Conservation (phyloP, 306 rosid species). For the Sophora flavescens region DNA sequence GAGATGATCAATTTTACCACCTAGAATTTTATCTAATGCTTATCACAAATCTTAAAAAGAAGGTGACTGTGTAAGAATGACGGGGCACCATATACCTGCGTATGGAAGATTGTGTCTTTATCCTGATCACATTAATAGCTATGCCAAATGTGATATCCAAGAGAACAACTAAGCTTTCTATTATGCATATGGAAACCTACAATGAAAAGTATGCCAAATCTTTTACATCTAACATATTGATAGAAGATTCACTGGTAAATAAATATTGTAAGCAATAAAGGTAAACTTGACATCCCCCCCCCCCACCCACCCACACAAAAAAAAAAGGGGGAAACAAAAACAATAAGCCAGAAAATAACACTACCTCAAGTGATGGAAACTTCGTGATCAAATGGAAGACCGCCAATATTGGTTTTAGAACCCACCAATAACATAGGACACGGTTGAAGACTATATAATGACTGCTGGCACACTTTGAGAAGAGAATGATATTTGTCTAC, state of each 20-base stretch:
- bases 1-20: constrained; percentile 13
- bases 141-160: constrained; percentile 70
- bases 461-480: constrained; percentile 59
- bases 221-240: constrained; percentile 26
- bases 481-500: constrained; percentile 68
- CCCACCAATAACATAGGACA: constrained; percentile 85
- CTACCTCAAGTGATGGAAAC: constrained; percentile 67
- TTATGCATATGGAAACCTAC: constrained; percentile 60
- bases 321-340: constrained; percentile 21
- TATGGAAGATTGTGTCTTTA: constrained; percentile 57
- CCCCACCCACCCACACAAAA: too few species aligned
- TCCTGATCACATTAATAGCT: constrained; percentile 71
- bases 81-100: constrained; percentile 60
- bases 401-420: constrained; percentile 63
- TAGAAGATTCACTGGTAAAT: constrained; percentile 34
- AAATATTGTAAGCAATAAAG: background rate
- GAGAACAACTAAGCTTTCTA: constrained; percentile 60
- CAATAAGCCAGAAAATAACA: constrained; percentile 21
- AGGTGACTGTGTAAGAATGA: constrained; percentile 29
- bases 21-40: constrained; percentile 25
- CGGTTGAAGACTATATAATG: constrained; percentile 54
- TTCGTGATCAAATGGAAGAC: constrained; percentile 57
- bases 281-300: constrained; percentile 16
- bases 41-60: constrained; percentile 38
- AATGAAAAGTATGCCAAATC: constrained; percentile 26